phyloP scores from a whole-genome alignment of 306 rosid genomes.

The Dryas alaskensis region DNA sequence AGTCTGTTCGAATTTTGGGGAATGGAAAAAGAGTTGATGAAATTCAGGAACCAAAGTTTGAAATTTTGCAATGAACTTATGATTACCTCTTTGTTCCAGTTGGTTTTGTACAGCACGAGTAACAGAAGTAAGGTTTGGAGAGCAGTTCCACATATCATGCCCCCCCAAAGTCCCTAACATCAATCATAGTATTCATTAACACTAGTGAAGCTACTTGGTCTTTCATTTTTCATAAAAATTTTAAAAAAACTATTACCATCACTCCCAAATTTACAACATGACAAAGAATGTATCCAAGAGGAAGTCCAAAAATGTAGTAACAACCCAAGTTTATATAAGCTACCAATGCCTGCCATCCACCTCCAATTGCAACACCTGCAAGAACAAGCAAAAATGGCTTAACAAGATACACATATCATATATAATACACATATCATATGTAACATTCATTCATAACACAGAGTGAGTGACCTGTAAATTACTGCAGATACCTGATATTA shows the following conservation, averaged over 20 bases:
- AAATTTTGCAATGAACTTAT: not conserved
- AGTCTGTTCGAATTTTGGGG: no score
- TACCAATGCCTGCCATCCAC: conserved; percentile 62
- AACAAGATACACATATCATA: not conserved
- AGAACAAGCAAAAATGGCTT: not conserved
- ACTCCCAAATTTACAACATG: conserved; percentile 38
- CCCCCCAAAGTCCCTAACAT: conserved; percentile 46
- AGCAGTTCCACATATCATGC: conserved; percentile 41
- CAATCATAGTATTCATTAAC: not conserved
- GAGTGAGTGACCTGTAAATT: no score
- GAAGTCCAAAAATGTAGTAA: conserved; percentile 56
- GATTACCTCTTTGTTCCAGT: conserved; percentile 53
- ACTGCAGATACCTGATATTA: conserved; percentile 41
- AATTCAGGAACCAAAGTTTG: no score
- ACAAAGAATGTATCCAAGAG: conserved; percentile 42
- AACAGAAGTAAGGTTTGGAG: conserved; percentile 40
- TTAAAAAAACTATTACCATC: conserved; percentile 24
- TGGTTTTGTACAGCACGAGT: conserved; percentile 37
- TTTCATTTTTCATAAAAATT: no score
- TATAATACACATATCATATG: not conserved
- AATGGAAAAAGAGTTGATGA: no score
- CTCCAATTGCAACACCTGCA: conserved; percentile 54
- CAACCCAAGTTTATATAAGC: conserved; percentile 53
- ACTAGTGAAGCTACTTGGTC: no score
- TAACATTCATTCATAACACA: no score